Evolutionary conservation across 768 basidiomycete genomes (phyloP), one percentile per base, ranked within the genome.

Genomic region (Leccinum uliginosum): DNA sequence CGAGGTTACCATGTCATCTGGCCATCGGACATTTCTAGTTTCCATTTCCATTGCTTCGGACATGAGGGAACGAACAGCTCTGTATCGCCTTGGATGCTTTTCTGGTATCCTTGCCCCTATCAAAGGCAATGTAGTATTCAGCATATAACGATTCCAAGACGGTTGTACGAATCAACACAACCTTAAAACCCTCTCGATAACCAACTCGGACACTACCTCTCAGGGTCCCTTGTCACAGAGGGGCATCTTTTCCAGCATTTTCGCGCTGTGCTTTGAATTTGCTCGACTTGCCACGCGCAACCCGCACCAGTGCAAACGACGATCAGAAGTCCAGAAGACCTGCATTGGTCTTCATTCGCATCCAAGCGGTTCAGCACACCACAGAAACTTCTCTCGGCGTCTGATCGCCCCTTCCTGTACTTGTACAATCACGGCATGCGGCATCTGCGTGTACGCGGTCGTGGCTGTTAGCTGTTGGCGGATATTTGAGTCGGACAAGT

Each of bases 311-410:
- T 35, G 35, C 30, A 14, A 53, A 62, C 65, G 58, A 65, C 58
- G 59, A 54, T 44, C 26, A 51, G 62, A 66, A 66, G 40, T 48
- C 27, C 26, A 66, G 66, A 66, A 68, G 54, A 32, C 44, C 14
- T 34, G 21, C 32, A 52, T 19, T 38, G 10, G 17, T 24, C 35
- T 38, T 27, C 32, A 23, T 21, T 11, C 58, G 54, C 61, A 62
- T 43, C 50, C 27, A 57, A 57, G 26, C 43, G 17, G 49, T 59
- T 40, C 15, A 44, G 24, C 21, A 9, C 50, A 54, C 35, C 44
- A 54, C 35, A 44, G 65, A 55, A 67, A 47, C 51, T 58, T 63
- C 65, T 47, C 48, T 55, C 32, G 38, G 45, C 50, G 29, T 59
- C 30, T 15, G 55, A 62, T 55, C 50, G 12, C 11, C 49, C 27